Percentiles rank a stretch among this genome's conserved stretches.
phyloP scores from a whole-genome alignment of 148 eudicot species.

The Linanthus parryae region DNA sequence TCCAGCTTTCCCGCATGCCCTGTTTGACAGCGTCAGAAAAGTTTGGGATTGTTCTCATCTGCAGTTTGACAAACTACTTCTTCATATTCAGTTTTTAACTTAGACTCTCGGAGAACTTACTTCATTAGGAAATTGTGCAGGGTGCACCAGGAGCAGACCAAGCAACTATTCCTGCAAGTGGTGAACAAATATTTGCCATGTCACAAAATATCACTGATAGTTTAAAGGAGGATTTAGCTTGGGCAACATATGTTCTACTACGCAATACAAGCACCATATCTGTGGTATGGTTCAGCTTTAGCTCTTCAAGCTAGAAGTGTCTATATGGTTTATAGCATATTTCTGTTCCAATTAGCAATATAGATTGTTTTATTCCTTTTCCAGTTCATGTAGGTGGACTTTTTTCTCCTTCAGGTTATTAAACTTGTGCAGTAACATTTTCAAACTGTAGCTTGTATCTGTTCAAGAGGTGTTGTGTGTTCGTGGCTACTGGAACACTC shows the following conservation, averaged over 20 bases:
- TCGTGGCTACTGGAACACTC: slow-evolving; percentile 91
- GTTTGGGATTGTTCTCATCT: not conserved
- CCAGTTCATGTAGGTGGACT: not conserved
- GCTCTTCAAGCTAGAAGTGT: not conserved
- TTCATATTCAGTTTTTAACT: not conserved
- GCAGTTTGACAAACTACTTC: not conserved
- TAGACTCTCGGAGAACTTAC: not conserved
- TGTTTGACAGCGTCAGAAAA: no score
- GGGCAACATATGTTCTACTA: slow-evolving; percentile 77
- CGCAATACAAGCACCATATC: slow-evolving; percentile 87
- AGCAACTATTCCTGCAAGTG: slow-evolving; percentile 47
- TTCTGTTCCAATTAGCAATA: not conserved
- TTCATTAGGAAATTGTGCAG: slow-evolving; percentile 28
- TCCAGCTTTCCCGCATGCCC: no score
- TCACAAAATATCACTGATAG: slow-evolving; percentile 53
- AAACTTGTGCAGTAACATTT: slow-evolving; percentile 1
- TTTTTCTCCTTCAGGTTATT: not conserved
- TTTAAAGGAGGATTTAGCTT: slow-evolving; percentile 85
- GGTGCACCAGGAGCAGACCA: slow-evolving; percentile 56
- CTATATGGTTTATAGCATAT: not conserved
- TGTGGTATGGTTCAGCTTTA: slow-evolving; percentile 38
- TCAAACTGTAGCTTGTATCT: slow-evolving; percentile 53
- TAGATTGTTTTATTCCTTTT: not conserved
- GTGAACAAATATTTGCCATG: slow-evolving; percentile 74
- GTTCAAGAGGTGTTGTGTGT: slow-evolving; percentile 60